phyloP scores from a whole-genome alignment of 2,329 filamentous ascomycete genomes.

The Scytalidium lignicola region DNA sequence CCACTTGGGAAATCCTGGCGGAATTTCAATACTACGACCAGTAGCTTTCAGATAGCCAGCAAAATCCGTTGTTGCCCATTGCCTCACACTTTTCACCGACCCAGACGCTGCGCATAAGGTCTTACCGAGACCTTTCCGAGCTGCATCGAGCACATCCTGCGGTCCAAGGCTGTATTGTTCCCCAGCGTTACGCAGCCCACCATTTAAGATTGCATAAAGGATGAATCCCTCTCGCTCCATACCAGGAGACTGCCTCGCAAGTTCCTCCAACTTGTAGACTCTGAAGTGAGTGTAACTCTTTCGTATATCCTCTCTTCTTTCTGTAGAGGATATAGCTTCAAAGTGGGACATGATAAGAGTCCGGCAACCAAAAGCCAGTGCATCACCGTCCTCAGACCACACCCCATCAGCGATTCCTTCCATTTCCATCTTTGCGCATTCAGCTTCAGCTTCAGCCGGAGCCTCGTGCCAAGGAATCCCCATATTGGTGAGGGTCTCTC shows the following conservation, averaged over 20 bases:
- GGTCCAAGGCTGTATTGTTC: not conserved
- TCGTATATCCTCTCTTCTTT: constrained; percentile 1
- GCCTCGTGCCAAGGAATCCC: constrained; percentile 78
- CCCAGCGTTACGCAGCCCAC: constrained; percentile 1
- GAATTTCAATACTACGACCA: constrained; percentile 1
- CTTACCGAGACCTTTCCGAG: constrained; percentile 3
- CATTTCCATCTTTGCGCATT: constrained; percentile 79
- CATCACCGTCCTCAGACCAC: constrained; percentile 89
- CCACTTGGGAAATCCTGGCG: constrained; percentile 5
- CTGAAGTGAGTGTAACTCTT: constrained; percentile 4
- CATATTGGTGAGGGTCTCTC: constrained; percentile 33
- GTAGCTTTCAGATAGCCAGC: constrained; percentile 2
- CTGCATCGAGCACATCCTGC: constrained; percentile 5
- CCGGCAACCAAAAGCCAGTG: constrained; percentile 77
- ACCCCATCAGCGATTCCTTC: constrained; percentile 82
- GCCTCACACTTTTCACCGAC: not conserved
- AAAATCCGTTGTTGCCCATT: constrained; percentile 3
- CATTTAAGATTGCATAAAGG: constrained; percentile 7
- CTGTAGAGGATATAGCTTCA: not conserved
- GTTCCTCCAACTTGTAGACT: constrained; percentile 1
- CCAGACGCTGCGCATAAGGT: constrained; percentile 3
- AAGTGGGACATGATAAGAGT: constrained; percentile 30
- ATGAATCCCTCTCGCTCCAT: constrained; percentile 8
- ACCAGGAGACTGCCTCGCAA: constrained; percentile 3
- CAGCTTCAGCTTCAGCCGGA: constrained; percentile 88